phyloP scores from a whole-genome alignment of 345 rosid genomes.

The Erodium maritimum region DNA sequence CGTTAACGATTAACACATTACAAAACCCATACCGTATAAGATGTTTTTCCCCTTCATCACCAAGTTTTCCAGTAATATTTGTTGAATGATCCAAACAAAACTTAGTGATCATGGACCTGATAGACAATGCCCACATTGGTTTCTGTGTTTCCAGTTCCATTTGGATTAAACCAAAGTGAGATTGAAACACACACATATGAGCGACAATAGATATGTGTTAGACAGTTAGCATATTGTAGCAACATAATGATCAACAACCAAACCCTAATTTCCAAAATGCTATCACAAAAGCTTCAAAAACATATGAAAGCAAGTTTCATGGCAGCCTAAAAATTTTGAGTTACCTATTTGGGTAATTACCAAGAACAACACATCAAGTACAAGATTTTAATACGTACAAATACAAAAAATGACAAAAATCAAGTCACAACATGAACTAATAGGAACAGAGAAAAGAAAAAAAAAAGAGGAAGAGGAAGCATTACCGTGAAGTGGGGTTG shows the following conservation, averaged over 20 bases:
- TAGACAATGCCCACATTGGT: too few relatives aligned
- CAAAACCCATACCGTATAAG: too few relatives aligned
- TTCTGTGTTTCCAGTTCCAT: too few relatives aligned
- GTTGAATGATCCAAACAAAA: too few relatives aligned
- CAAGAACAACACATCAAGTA: not conserved
- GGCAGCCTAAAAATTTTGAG: not conserved
- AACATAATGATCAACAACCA: too few relatives aligned
- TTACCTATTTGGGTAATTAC: not conserved
- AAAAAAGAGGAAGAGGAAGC: not conserved
- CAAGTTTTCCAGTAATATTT: too few relatives aligned
- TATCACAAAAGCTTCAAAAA: not conserved
- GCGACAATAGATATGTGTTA: not conserved
- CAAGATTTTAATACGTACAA: too few relatives aligned
- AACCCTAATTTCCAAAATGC: not conserved
- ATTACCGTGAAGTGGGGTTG: conserved; percentile 23
- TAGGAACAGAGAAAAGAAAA: not conserved
- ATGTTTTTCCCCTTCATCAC: too few relatives aligned
- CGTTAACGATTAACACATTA: too few relatives aligned
- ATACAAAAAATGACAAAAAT: too few relatives aligned
- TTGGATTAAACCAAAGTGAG: not conserved
- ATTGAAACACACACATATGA: not conserved
- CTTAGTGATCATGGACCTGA: too few relatives aligned
- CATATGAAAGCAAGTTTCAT: not conserved
- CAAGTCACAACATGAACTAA: not conserved
- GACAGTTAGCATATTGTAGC: too few relatives aligned